Base-by-base conservation (phyloP, 257 asterid genomes). In the Fraxinus cuspidata region DNA sequence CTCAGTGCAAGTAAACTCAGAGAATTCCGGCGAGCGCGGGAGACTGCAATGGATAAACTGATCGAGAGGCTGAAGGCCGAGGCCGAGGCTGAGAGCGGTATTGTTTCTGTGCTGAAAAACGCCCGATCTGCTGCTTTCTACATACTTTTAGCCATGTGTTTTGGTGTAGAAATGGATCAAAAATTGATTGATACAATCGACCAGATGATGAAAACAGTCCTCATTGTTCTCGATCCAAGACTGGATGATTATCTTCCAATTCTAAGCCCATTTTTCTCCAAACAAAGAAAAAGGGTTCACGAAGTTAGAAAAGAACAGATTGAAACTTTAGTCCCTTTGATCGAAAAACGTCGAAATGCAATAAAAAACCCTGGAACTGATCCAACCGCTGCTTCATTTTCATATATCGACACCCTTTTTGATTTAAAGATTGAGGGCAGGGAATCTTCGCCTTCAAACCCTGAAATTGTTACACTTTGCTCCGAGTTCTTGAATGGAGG, bases 401-500 rank as follows among this genome's bases (percentile, higher is more conserved):
- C 99, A 0, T 92, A 94, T 70, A 81, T 94, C 0, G 99, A 94
- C 74, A 91, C 98, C 0, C 88, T 94, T 1, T 91, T 94, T 66
- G 92, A 90, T 28, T 86, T 94, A 8, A 85, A 89, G 69, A 76
- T 91, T 4, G 96, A 94, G 23, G 98, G 96, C 5, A 74, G 98
- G 28, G 87, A 89, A 60, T 87, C 99, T 0, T 70, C 80, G 0
- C 99, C 96, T 0, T 78, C 93, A 0, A 76, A 90, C 31, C 72
- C 88, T 0, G 99, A 92, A 32, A 79, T 94, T 42, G 97, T 94
- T 0, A 91, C 98, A 0, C 86, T 94, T 1, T 87, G 92, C 29
- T 94, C 99, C 0, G 99, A 94, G 80, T 89, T 94, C 77, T 34
- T 94, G 23, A 94, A 92, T 34, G 99, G 99, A 7, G 99, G 99